Evolutionary conservation across 352 stramenopile genomes (phyloP).

Genomic region (Phytophthora fragariaefolia): DNA sequence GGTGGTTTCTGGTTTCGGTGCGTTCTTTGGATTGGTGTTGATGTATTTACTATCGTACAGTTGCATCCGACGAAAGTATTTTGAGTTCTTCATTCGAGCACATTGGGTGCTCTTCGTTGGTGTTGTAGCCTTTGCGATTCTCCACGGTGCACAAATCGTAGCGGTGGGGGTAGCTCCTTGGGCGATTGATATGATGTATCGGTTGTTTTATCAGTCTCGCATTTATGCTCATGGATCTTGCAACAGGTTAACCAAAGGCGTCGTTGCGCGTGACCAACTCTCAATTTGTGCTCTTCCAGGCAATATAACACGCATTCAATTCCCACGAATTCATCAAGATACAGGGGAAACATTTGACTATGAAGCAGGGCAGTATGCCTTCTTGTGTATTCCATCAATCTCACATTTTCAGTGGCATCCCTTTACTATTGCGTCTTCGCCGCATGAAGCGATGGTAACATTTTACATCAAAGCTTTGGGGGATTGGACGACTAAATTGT

Average conservation of each 20-base stretch:
- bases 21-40: slow-evolving; percentile 41
- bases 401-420: slow-evolving; percentile 85
- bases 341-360: slow-evolving; percentile 47
- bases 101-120: slow-evolving; percentile 63
- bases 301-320: slow-evolving; percentile 57
- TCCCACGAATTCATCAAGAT: slow-evolving; percentile 46
- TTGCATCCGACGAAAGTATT: slow-evolving; percentile 54
- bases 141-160: slow-evolving; percentile 49
- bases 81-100: slow-evolving; percentile 54
- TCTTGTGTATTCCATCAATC: slow-evolving; percentile 81
- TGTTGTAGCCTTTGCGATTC: slow-evolving; percentile 43
- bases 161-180: slow-evolving; percentile 44
- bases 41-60: slow-evolving; percentile 47
- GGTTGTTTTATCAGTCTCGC: slow-evolving; percentile 34
- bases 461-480: slow-evolving; percentile 71
- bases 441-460: slow-evolving; percentile 67
- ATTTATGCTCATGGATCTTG: slow-evolving; percentile 34
- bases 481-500: slow-evolving; percentile 71
- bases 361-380: slow-evolving; percentile 74
- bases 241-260: slow-evolving; percentile 23
- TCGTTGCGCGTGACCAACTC: slow-evolving; percentile 42
- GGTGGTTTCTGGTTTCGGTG: slow-evolving; percentile 29
- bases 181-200: slow-evolving; percentile 51
- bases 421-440: slow-evolving; percentile 87
- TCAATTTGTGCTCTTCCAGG: slow-evolving; percentile 34